Conservation (phyloP, 2,329 filamentous ascomycete genomes). For the Xylaria hypoxylon region DNA sequence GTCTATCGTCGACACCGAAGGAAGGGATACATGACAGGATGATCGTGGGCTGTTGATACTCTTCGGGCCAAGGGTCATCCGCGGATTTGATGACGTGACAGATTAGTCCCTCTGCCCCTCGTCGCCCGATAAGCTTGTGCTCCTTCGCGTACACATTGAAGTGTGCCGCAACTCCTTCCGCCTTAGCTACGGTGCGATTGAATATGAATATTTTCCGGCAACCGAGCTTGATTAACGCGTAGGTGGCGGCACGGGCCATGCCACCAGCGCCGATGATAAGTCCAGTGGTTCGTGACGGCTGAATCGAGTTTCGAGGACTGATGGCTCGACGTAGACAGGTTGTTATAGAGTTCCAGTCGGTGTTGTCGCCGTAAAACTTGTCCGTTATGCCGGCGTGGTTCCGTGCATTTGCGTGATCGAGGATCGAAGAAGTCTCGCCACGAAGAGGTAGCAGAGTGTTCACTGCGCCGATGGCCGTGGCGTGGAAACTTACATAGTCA, state of each 20-base stretch:
- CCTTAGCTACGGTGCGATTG: constrained; percentile 73
- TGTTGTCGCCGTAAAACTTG: constrained; percentile 77
- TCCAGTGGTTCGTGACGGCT: constrained; percentile 63
- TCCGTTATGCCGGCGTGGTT: constrained; percentile 70
- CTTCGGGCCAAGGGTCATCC: constrained; percentile 71
- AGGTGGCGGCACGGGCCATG: constrained; percentile 80
- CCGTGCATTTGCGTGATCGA: constrained; percentile 68
- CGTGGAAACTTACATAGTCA: constrained; percentile 74
- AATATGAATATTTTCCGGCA: constrained; percentile 78
- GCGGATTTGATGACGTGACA: constrained; percentile 68
- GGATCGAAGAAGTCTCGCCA: constrained; percentile 59
- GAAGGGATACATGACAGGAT: constrained; percentile 79
- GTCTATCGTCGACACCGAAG: constrained; percentile 68
- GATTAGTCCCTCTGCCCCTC: constrained; percentile 54
- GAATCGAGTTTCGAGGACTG: constrained; percentile 73
- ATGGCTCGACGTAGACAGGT: constrained; percentile 73
- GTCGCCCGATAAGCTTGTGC: constrained; percentile 49
- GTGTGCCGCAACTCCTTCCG: constrained; percentile 71
- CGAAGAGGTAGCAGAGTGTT: constrained; percentile 78
- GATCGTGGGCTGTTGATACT: constrained; percentile 73
- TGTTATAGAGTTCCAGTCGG: constrained; percentile 75
- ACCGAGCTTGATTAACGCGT: constrained; percentile 78
- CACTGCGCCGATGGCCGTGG: constrained; percentile 76
- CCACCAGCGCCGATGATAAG: constrained; percentile 73
- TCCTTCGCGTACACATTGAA: constrained; percentile 67